Evolutionary conservation across 2,329 filamentous ascomycete species (phyloP), one percentile per base, ranked within the genome.

Genomic region (Incumbomyces lentus): DNA sequence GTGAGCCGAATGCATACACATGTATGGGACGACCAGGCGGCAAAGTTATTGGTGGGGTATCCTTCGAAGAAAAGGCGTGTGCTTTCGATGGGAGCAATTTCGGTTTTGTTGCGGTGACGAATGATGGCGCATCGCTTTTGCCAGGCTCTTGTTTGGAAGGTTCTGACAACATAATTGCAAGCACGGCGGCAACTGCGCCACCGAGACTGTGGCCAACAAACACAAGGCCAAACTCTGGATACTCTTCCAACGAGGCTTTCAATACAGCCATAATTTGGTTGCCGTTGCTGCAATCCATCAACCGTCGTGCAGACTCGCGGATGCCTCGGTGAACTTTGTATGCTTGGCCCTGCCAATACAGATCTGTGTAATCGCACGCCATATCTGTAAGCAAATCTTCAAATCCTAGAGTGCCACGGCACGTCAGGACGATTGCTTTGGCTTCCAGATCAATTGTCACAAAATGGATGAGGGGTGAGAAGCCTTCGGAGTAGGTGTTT

Each of bases 1-100:
- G 83, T 1, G 84, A 80, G 0, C 84, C 84, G 59, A 87, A 89
- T 6, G 84, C 81, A 59, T 86, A 89, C 11, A 87, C 84, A 55
- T 89, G 84, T 16, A 88, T 82, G 2, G 82, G 80, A 0, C 84
- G 75, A 13, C 80, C 78, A 0, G 80, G 56, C 0, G 84, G 84
- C 0, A 88, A 70, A 14, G 69, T 72, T 29, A 78, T 52, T 48
- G 57, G 44, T 58, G 55, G 44, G 49, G 49, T 31, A 40, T 49
- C 1, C 7, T 72, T 54, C 4, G 66, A 66, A 62, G 64, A 29
- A 72, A 47, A 10, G 47, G 46, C 61, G 34, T 45, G 42, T 16
- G 42, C 33, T 31, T 18, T 16, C 6, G 42, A 45, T 3, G 42
- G 42, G 48, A 50, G 61, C 52, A 30, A 65, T 62, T 41, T 72